These are phyloP conservation scores for Fraxinus quadrangulata DNA, from an alignment of 257 asterid genomes.

Conservation along the genomic window DNA sequence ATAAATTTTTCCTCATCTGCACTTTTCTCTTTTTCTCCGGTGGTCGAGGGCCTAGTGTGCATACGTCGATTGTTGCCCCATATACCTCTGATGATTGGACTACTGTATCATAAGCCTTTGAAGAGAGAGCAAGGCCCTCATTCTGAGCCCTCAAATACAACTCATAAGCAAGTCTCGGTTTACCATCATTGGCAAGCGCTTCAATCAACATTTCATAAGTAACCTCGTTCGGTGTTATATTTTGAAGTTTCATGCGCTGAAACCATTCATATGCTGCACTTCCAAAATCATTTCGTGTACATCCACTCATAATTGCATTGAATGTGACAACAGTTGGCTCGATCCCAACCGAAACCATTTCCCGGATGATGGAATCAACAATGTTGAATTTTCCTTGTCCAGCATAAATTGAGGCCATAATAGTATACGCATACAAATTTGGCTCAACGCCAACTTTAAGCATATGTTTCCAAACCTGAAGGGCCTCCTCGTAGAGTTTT, in stretches of 20 bases:
- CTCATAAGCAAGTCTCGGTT: conserved; percentile 85
- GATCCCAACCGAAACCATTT: conserved; percentile 54
- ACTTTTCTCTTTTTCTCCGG: conserved; percentile 53
- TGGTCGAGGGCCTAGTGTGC: conserved; percentile 66
- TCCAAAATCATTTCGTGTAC: conserved; percentile 47
- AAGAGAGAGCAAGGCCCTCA: conserved; percentile 70
- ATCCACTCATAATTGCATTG: conserved; percentile 84
- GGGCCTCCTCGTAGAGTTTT: conserved; percentile 77
- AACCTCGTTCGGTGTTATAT: conserved; percentile 70
- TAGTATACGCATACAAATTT: conserved; percentile 80
- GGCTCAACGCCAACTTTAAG: conserved; percentile 64
- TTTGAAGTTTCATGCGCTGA: conserved; percentile 55
- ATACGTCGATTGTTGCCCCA: conserved; percentile 58
- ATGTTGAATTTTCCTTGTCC: conserved; percentile 61
- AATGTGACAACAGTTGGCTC: conserved; percentile 89
- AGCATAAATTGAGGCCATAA: conserved; percentile 80
- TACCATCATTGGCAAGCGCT: conserved; percentile 74
- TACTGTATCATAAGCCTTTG: conserved; percentile 75
- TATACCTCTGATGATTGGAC: conserved; percentile 39
- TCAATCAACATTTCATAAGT: conserved; percentile 73
- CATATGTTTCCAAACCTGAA: conserved; percentile 92
- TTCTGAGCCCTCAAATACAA: conserved; percentile 57
- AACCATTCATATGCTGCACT: conserved; percentile 81
- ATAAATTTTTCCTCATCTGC: conserved; percentile 44
- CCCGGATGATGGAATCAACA: conserved; percentile 59